Conservation (phyloP, 1,139 yeast genomes). For the Candida dubliniensis region DNA sequence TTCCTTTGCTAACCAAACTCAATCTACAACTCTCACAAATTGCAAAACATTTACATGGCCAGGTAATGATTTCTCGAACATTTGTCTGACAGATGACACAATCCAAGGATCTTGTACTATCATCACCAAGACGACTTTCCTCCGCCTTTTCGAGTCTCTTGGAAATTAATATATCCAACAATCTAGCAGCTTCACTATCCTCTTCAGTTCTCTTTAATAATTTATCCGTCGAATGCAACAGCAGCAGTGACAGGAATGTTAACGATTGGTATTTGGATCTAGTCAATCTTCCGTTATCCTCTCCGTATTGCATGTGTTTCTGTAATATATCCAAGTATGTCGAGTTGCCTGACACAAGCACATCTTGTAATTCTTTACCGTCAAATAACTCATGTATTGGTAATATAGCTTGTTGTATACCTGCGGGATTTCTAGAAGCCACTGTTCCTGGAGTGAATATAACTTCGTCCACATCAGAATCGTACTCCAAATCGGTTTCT, state of each 20-base stretch:
- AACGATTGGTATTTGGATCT: conserved; percentile 37
- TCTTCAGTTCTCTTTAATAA: not conserved
- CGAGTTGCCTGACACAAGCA: conserved; percentile 23
- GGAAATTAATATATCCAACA: conserved; percentile 19
- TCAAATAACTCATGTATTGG: conserved; percentile 31
- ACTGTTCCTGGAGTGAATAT: not conserved
- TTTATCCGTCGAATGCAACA: not conserved
- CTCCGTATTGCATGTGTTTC: conserved; percentile 31
- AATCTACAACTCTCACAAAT: conserved; percentile 82
- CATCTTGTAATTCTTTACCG: conserved; percentile 29
- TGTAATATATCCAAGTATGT: conserved; percentile 27
- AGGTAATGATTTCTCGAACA: conserved; percentile 72
- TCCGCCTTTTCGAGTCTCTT: conserved; percentile 14
- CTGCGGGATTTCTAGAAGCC: not conserved
- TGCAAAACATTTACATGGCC: conserved; percentile 94
- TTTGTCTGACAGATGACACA: conserved; percentile 85
- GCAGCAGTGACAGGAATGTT: not conserved
- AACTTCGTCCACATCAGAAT: conserved; percentile 17
- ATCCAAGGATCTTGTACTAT: conserved; percentile 26
- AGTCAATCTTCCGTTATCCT: conserved; percentile 32
- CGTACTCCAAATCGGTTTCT: conserved; percentile 13
- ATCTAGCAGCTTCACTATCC: conserved; percentile 20
- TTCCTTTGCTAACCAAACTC: conserved; percentile 71
- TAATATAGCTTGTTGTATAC: not conserved
- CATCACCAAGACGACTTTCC: conserved; percentile 14